Evolutionary conservation across 331 rosid species (phyloP).

Genomic region (Stylosanthes scabra): DNA sequence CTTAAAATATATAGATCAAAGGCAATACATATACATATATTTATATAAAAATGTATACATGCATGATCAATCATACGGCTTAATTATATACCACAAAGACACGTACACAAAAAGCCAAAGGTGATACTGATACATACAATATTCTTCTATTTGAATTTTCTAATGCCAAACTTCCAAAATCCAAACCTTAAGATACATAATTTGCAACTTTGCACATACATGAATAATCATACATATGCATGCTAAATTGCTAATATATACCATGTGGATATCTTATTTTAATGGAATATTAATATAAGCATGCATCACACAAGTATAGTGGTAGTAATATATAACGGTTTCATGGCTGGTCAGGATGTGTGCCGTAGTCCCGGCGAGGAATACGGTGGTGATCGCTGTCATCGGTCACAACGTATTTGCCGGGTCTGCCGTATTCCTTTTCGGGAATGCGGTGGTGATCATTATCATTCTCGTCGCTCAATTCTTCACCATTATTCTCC

Average conservation of each 20-base stretch:
- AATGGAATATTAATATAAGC: not conserved
- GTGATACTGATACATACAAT: too few species aligned
- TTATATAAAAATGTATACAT: too few species aligned
- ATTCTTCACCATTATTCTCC: not conserved
- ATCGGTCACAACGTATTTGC: not conserved
- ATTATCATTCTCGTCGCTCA: conserved; percentile 14
- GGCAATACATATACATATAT: not conserved
- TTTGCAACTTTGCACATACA: too few species aligned
- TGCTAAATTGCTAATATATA: too few species aligned
- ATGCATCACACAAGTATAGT: not conserved
- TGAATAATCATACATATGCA: too few species aligned
- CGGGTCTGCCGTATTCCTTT: not conserved
- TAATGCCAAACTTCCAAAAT: too few species aligned
- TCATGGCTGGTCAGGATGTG: not conserved
- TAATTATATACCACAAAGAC: too few species aligned
- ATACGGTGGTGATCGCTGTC: conserved; percentile 44
- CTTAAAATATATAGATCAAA: not conserved
- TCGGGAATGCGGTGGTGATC: conserved; percentile 22
- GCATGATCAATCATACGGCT: too few species aligned
- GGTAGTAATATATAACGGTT: not conserved
- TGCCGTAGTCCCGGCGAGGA: conserved; percentile 41
- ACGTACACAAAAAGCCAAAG: too few species aligned
- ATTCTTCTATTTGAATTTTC: too few species aligned
- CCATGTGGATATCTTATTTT: not conserved
- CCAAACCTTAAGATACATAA: too few species aligned